A percentile compares a stretch with the other conserved stretches of the same genome.
phyloP scores from a whole-genome alignment of 345 rosid species.

The Passiflora organensis region DNA sequence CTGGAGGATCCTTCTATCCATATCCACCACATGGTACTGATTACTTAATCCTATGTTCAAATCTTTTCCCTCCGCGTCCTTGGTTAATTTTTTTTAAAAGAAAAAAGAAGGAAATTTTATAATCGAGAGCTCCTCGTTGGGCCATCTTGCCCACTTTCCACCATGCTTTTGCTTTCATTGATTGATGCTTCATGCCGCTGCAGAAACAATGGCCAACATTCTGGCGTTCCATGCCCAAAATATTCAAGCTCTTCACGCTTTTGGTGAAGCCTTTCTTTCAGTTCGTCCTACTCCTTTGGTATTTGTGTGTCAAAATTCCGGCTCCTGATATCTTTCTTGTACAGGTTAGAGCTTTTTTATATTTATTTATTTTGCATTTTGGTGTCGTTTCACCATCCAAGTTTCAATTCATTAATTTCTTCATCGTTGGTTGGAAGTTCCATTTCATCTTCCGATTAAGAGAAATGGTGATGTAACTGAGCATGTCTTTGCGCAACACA shows the following conservation, averaged over 20 bases:
- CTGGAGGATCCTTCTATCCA: slow-evolving; percentile 65
- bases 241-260: slow-evolving; percentile 58
- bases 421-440: not conserved
- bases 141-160: slow-evolving; percentile 1
- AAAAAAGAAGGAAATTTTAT: too few relatives aligned
- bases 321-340: slow-evolving; percentile 80
- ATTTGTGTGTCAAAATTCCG: slow-evolving; percentile 64
- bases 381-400: not conserved
- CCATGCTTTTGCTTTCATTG: not conserved
- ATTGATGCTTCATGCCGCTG: not conserved
- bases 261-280: slow-evolving; percentile 75
- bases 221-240: slow-evolving; percentile 46
- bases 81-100: too few relatives aligned
- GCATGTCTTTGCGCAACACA: not conserved
- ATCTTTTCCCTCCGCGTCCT: too few relatives aligned
- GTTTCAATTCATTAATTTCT: not conserved
- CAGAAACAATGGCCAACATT: slow-evolving; percentile 62
- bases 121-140: too few relatives aligned
- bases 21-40: slow-evolving; percentile 70
- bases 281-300: slow-evolving; percentile 79
- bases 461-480: too few relatives aligned
- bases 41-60: not conserved
- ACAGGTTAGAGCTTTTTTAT: slow-evolving; percentile 35
- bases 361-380: not conserved
- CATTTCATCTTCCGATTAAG: too few relatives aligned